phyloP scores from a whole-genome alignment of 495 filamentous ascomycete genomes.

The Diplogelasinospora grovesii region DNA sequence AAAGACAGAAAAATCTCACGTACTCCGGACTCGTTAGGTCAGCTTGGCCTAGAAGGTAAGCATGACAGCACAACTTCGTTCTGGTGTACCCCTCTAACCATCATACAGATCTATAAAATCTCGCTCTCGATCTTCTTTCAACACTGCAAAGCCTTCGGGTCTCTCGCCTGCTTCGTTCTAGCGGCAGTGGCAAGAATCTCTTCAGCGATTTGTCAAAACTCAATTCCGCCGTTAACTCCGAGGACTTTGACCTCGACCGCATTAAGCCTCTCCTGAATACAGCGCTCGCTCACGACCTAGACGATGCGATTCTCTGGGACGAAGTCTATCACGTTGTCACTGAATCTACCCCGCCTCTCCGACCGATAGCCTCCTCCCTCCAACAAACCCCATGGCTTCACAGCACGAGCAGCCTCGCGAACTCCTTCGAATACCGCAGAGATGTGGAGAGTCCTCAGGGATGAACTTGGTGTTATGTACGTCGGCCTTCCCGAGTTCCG shows the following conservation, averaged over 20 bases:
- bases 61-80: constrained; percentile 7
- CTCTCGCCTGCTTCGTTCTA: constrained; percentile 22
- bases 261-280: constrained; percentile 20
- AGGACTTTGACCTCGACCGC: constrained; percentile 28
- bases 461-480: constrained; percentile 32
- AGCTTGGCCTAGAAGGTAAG: constrained; percentile 27
- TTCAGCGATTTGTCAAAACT: constrained; percentile 21
- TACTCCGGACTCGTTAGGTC: constrained; percentile 19
- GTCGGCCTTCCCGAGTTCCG: constrained; percentile 30
- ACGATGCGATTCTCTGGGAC: constrained; percentile 26
- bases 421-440: constrained; percentile 37
- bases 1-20: constrained; percentile 13
- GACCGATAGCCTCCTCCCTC: constrained; percentile 27
- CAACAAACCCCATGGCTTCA: constrained; percentile 34
- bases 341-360: constrained; percentile 32
- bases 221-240: constrained; percentile 21
- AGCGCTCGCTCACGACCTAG: constrained; percentile 14
- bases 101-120: constrained; percentile 17
- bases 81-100: constrained; percentile 11
- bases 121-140: constrained; percentile 15
- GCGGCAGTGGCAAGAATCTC: constrained; percentile 13
- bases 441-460: constrained; percentile 35
- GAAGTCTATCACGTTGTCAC: constrained; percentile 24
- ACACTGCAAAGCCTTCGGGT: constrained; percentile 25
- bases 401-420: constrained; percentile 37